These are phyloP conservation scores for Tephrocybe rancida DNA, from an alignment of 768 basidiomycete species.

Conservation along the genomic window DNA sequence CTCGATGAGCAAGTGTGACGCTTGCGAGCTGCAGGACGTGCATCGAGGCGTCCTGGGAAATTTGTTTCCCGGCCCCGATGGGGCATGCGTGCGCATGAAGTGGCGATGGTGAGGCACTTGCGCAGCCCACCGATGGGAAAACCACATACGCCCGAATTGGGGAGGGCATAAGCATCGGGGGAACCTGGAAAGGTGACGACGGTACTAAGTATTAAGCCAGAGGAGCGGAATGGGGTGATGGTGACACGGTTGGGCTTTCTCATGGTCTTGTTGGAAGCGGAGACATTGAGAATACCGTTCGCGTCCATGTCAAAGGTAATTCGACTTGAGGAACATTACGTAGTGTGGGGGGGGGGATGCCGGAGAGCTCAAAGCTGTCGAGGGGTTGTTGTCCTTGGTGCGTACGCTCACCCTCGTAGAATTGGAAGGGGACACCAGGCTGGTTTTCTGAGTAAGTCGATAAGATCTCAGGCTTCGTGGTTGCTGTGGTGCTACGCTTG, in stretches of 20 bases:
- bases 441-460: conserved; percentile 99
- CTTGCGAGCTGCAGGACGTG: too few relatives aligned
- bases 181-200: too few relatives aligned
- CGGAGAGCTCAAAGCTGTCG: conserved; percentile 97
- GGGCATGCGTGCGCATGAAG: too few relatives aligned
- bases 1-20: too few relatives aligned
- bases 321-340: conserved; percentile 98
- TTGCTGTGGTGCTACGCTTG: conserved; percentile 98
- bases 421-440: conserved; percentile 97
- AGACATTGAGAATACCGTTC: conserved; percentile 95
- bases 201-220: too few relatives aligned
- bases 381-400: conserved; percentile 99
- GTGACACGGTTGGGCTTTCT: conserved; percentile 95
- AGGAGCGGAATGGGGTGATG: too few relatives aligned
- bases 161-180: too few relatives aligned
- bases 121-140: too few relatives aligned
- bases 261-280: conserved; percentile 94
- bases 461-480: conserved; percentile 98
- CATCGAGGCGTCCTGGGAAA: too few relatives aligned
- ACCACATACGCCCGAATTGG: too few relatives aligned
- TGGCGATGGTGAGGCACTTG: too few relatives aligned
- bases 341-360: conserved; percentile 95
- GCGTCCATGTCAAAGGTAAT: conserved; percentile 98
- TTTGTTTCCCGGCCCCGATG: too few relatives aligned
- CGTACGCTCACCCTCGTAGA: conserved; percentile 99